Base-by-base conservation (phyloP, 2,329 filamentous ascomycete genomes). In the Parastagonospora avenae region DNA sequence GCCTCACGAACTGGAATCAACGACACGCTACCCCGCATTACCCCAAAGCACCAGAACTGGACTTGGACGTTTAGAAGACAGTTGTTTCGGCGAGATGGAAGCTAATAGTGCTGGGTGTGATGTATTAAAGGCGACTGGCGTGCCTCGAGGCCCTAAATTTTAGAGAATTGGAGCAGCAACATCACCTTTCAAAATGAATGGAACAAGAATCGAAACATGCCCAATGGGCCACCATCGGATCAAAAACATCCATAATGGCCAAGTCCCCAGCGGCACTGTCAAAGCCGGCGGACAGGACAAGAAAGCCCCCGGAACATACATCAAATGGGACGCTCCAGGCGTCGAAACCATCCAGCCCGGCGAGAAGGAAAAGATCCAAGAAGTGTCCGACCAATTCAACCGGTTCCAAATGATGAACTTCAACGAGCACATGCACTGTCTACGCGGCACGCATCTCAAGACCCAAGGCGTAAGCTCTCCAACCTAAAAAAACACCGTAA, bases 311-410 rank as follows among this genome's bases (percentile, higher is more conserved):
- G 62, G 59, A 11, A 72, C 72, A 29, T 78, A 79, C 54, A 70
- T 77, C 50, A 68, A 67, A 40, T 79, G 73, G 73, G 64, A 79
- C 58, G 62, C 68, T 35, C 50, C 67, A 15, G 73, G 74, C 6
- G 76, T 80, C 4, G 76, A 79, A 49, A 67, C 67, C 15, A 64
- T 75, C 4, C 71, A 73, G 8, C 60, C 66, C 1, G 69, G 70
- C 32, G 77, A 80, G 55, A 62, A 70, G 12, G 73, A 78, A 44
- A 74, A 78, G 51, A 79, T 79, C 29, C 60, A 79, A 55, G 75
- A 74, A 2, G 75, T 78, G 11, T 76, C 75, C 36, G 74, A 77
- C 24, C 71, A 76, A 60, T 77, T 79, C 66, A 80, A 79, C 52
- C 63, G 66, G 4, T 78, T 78, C 24, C 77, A 79, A 54, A 72